Evolutionary conservation across 1,284 basidiomycete genomes (phyloP), one percentile per base, ranked within the genome.

Genomic region (Rhodotorula sp.): DNA sequence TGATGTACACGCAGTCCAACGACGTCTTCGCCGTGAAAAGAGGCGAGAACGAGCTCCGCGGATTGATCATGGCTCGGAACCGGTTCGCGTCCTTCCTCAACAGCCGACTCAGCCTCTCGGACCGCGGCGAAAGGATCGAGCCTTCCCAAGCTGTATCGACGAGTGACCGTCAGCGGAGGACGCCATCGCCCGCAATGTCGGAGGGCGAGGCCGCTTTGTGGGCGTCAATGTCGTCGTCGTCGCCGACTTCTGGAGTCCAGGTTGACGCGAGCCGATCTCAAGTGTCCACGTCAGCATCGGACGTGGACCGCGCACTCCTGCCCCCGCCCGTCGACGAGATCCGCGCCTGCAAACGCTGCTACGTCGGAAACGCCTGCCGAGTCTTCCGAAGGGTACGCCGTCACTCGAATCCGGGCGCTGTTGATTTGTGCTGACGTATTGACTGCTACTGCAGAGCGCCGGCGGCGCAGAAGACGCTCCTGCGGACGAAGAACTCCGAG

Each of bases 1-100:
- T 99, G 43, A 97, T 93, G 80, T 99, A 99, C 80, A 96, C 95
- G 0, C 93, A 96, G 79, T 89, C 87, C 67, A 90, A 94, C 76
- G 89, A 92, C 71, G 87, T 97, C 65, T 88, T 92, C n/a, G 86
- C 87, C 48, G 93, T 95, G 12, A 89, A 89, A 62, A 86, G 87
- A 23, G 86, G 87, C 7, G 83, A 88, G 62, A 92, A 93, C 79
- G 96, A 99, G 81, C 82, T 99, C 39, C 86, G 92, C 51, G 91
- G 89, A 0, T 85, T 99, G 60, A 85, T 99, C 31, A 84, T 88
- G 29, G 87, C 87, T 10, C 85, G 96, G 72, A 99, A 99, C 79
- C 89, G 91, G 79, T 85, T 99, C 79, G 93, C 93, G 0, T 84
- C 85, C 6, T 93, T 89, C 80, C 87, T 92, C 82, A 67, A 74